Conservation (phyloP, 352 stramenopile species). For the Globisporangium takayamanum region DNA sequence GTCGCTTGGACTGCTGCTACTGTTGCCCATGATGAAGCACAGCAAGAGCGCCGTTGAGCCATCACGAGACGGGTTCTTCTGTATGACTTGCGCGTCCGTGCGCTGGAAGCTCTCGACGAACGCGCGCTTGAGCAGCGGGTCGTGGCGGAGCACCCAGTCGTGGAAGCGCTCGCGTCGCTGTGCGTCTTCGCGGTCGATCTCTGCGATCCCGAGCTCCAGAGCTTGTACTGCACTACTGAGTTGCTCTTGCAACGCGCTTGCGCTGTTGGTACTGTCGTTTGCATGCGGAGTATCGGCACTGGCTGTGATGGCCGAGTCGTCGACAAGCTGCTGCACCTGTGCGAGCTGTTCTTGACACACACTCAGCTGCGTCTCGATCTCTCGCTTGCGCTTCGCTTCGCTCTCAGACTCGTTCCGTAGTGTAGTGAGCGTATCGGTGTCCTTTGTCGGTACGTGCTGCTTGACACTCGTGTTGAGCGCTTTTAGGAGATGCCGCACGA, state of each 20-base stretch:
- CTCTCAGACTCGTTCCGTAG: slow-evolving; percentile 13
- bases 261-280: neutral
- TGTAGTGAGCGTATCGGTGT: slow-evolving; percentile 13
- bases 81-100: slow-evolving; percentile 34
- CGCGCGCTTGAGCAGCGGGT: slow-evolving; percentile 22
- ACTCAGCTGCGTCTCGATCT: slow-evolving; percentile 23
- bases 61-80: slow-evolving; percentile 37
- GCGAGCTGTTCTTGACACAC: slow-evolving; percentile 24
- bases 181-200: slow-evolving; percentile 31
- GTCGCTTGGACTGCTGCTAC: neutral
- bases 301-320: neutral
- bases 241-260: slow-evolving; percentile 15
- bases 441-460: slow-evolving; percentile 22
- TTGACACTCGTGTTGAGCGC: slow-evolving; percentile 19
- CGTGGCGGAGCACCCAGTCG: slow-evolving; percentile 21
- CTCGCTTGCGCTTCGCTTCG: slow-evolving; percentile 22
- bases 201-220: slow-evolving; percentile 21
- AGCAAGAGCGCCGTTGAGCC: slow-evolving; percentile 45
- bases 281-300: neutral
- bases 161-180: slow-evolving; percentile 15
- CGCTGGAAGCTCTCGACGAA: slow-evolving; percentile 34
- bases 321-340: slow-evolving; percentile 19
- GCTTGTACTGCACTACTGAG: slow-evolving; percentile 18
- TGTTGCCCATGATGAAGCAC: slow-evolving; percentile 34
- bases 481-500: slow-evolving; percentile 38